Evolutionary conservation across 768 basidiomycete genomes (phyloP).

Genomic region (Lentinula aciculospora): DNA sequence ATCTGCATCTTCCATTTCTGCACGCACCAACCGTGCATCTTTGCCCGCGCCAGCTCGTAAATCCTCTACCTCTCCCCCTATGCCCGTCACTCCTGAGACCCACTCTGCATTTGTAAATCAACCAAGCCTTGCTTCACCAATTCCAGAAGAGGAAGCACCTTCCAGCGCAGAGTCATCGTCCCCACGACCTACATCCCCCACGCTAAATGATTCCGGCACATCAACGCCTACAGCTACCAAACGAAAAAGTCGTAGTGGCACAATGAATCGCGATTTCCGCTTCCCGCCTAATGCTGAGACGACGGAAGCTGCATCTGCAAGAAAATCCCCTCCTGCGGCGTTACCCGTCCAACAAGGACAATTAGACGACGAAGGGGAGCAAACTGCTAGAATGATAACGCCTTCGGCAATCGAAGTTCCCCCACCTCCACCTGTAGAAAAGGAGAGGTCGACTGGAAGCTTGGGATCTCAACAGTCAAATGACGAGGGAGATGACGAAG

Average conservation of each 20-base stretch:
- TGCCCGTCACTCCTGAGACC: constrained; percentile 19
- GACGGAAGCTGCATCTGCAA: constrained; percentile 13
- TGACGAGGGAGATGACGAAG: constrained; percentile 65
- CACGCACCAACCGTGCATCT: constrained; percentile 53
- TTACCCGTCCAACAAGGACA: constrained; percentile 23
- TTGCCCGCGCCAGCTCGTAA: constrained; percentile 55
- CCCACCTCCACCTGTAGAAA: constrained; percentile 74
- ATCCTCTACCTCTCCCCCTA: constrained; percentile 30
- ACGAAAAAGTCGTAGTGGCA: constrained; percentile 55
- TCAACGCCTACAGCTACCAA: constrained; percentile 14
- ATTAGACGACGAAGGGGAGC: constrained; percentile 9
- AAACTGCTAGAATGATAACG: constrained; percentile 33
- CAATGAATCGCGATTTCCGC: constrained; percentile 74
- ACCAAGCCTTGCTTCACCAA: constrained; percentile 12
- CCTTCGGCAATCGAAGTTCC: constrained; percentile 72
- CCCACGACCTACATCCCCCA: neutral
- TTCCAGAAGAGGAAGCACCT: neutral
- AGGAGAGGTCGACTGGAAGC: constrained; percentile 63
- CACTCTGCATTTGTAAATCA: constrained; percentile 37
- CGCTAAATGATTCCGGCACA: constrained; percentile 26
- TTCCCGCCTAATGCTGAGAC: constrained; percentile 45
- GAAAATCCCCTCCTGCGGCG: constrained; percentile 15
- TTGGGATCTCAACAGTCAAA: constrained; percentile 24
- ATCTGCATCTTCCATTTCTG: constrained; percentile 24
- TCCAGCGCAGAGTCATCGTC: neutral